These are phyloP conservation scores for Claviceps quebecensis DNA, from an alignment of 2,329 filamentous ascomycete genomes.

Conservation along the genomic window DNA sequence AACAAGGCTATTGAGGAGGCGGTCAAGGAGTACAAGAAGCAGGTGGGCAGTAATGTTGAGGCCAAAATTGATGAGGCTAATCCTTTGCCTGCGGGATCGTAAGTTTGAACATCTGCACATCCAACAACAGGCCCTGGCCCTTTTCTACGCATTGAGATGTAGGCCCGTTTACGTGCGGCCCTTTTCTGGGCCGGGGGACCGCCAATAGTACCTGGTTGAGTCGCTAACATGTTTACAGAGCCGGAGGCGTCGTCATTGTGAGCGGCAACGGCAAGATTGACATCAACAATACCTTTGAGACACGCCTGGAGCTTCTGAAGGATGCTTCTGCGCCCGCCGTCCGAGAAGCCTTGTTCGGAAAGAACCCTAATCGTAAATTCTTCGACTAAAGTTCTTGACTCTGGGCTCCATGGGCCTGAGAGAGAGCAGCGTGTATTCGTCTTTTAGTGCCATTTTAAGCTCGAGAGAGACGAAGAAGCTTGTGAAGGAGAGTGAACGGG, in stretches of 20 bases:
- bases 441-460: background rate
- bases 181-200: too few species aligned
- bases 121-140: too few species aligned
- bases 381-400: constrained; percentile 50
- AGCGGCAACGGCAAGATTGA: constrained; percentile 87
- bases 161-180: too few species aligned
- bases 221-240: constrained; percentile 32
- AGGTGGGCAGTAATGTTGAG: constrained; percentile 53
- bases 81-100: constrained; percentile 70
- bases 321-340: constrained; percentile 73
- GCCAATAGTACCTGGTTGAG: too few species aligned
- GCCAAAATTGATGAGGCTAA: constrained; percentile 66
- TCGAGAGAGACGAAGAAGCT: background rate
- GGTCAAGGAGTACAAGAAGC: constrained; percentile 70
- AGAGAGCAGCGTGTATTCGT: background rate
- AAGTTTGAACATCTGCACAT: constrained; percentile 26
- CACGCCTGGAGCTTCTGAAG: constrained; percentile 74
- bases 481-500: background rate
- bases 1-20: constrained; percentile 70
- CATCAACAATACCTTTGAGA: constrained; percentile 96
- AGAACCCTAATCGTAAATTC: constrained; percentile 93
- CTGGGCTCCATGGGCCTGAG: background rate
- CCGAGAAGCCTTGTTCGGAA: constrained; percentile 76
- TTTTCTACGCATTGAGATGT: background rate
- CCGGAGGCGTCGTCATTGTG: constrained; percentile 69